These are phyloP conservation scores for Aspergillus quadricinctus DNA, from an alignment of 2,329 filamentous ascomycete species.

Conservation along the genomic window DNA sequence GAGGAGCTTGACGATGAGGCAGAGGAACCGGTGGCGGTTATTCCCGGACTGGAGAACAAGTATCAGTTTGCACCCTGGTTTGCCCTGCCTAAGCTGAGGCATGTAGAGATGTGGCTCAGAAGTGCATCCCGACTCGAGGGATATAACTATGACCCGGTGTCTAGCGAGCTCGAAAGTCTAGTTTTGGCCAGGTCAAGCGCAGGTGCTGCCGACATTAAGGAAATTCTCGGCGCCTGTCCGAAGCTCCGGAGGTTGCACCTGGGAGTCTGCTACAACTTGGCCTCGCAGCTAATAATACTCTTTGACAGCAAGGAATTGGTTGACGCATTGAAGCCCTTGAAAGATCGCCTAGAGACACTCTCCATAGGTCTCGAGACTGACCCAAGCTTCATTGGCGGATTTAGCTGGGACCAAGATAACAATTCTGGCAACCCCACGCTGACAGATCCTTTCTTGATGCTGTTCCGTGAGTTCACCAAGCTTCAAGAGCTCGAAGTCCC, in stretches of 20 bases:
- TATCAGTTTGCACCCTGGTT: neutral
- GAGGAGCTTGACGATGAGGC: neutral
- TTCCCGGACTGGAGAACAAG: neutral
- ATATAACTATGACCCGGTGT: neutral
- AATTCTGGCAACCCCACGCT: neutral
- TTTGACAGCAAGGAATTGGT: neutral
- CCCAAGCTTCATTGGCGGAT: neutral
- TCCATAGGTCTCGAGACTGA: neutral
- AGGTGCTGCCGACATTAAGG: neutral
- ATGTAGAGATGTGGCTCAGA: neutral
- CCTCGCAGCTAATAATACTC: neutral
- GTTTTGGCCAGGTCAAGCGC: neutral
- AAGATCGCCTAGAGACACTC: neutral
- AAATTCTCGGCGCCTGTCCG: neutral
- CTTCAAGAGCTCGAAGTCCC: neutral
- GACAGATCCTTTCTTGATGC: neutral
- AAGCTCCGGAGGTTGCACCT: neutral
- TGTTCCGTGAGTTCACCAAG: neutral
- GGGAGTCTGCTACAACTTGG: neutral
- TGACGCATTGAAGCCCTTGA: neutral
- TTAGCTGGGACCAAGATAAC: neutral
- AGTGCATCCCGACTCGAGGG: neutral
- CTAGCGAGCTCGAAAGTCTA: neutral
- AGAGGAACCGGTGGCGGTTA: neutral
- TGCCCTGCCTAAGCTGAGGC: neutral